Conservation (phyloP, 2,329 filamentous ascomycete species). For the Botrytis squamosa region DNA sequence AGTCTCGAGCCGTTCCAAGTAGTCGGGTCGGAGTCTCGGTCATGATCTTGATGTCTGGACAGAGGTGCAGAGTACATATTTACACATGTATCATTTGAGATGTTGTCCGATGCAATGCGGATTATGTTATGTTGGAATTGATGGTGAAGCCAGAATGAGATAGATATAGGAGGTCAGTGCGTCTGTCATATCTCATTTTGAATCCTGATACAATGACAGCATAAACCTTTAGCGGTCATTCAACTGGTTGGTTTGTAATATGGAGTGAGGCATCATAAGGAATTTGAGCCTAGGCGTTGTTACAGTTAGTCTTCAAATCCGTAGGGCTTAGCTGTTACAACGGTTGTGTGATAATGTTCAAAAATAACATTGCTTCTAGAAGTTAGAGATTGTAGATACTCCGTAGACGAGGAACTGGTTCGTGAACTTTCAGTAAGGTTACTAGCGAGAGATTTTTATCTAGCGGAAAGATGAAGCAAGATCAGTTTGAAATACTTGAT, state of each 20-base stretch:
- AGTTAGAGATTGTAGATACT: background rate
- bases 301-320: background rate
- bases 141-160: background rate
- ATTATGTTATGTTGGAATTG: background rate
- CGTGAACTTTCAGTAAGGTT: background rate
- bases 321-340: constrained; percentile 4
- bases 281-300: background rate
- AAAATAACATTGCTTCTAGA: background rate
- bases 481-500: background rate
- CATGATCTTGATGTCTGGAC: background rate
- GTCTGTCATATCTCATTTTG: background rate
- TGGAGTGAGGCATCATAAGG: background rate
- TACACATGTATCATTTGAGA: background rate
- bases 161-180: background rate
- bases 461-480: background rate
- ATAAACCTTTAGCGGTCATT: background rate
- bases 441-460: background rate
- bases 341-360: background rate
- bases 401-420: background rate
- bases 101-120: background rate
- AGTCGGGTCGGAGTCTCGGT: background rate
- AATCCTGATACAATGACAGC: background rate
- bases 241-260: background rate
- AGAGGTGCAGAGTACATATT: background rate
- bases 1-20: constrained; percentile 11